Evolutionary conservation across 768 basidiomycete genomes (phyloP), one percentile per base, ranked within the genome.

Genomic region (Podaxis sp.): DNA sequence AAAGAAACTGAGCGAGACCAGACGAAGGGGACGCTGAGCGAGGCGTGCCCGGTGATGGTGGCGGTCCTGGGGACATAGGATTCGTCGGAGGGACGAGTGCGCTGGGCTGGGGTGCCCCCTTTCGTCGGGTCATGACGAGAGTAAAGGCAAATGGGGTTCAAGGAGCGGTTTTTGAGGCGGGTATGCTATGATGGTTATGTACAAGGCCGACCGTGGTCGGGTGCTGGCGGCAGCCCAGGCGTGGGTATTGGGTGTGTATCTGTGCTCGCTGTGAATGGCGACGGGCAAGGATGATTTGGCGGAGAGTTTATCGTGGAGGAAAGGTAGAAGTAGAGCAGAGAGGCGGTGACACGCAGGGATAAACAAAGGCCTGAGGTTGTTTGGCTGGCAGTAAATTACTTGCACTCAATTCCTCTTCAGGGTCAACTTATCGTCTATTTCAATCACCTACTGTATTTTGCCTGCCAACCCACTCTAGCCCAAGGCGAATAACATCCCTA

Each of bases 1-100:
- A 76, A 43, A 91, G 77, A 66, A 91, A 83, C 38, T 85, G 80
- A 0, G 87, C 81, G 61, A 91, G 80, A 3, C 87, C 85, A 2
- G 77, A 78, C 5, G 86, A 86, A 13, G 90, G 90, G 0, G 90
- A 91, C 8, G 74, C 77, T 5, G 89, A 85, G 67, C 89, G 88
- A 41, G 82, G 77, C 63, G 77, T 76, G 27, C 70, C 73, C 36
- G 77, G 68, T 43, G 75, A 73, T 46, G 78, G 67, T 27, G 71
- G 65, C 3, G 64, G 41, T 33, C 63, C 67, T 17, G 71, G 70
- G 7, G 69, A 63, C 52, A 74, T 60, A 1, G 71, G 63, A 29
- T 73, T 68, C 37, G 43, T 25, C 50, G 63, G 60, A 36, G 63
- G 60, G 53, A 59, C 53, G 71, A 62, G 49, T 65, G 57, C 47